phyloP scores from a whole-genome alignment of 2,329 filamentous ascomycete genomes.

The Fusarium pininemorale region DNA sequence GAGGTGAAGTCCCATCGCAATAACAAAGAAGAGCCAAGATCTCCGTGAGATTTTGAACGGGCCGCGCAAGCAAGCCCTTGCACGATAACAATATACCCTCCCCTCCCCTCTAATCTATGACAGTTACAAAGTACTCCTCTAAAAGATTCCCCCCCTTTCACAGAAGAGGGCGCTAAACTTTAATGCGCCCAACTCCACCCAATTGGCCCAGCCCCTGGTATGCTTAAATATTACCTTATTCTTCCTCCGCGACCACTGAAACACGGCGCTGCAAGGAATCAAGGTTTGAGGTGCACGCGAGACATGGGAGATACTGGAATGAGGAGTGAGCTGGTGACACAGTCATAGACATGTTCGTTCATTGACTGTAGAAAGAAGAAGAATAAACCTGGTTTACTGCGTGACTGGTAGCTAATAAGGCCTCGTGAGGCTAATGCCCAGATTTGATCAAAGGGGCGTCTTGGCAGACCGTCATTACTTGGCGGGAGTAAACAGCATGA shows the following conservation, averaged over 20 bases:
- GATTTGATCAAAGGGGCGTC: conserved; percentile 29
- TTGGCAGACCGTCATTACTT: conserved; percentile 28
- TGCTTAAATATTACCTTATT: conserved; percentile 45
- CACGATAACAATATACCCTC: not conserved
- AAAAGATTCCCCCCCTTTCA: not conserved
- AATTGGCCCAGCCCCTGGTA: conserved; percentile 33
- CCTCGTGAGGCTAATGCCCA: conserved; percentile 17
- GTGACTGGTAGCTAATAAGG: not conserved
- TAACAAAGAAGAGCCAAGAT: conserved; percentile 22
- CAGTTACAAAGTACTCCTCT: not conserved
- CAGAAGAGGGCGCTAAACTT: conserved; percentile 34
- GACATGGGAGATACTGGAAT: not conserved
- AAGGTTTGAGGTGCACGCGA: not conserved
- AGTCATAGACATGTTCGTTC: not conserved
- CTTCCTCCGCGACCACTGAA: conserved; percentile 23
- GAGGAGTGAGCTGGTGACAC: not conserved
- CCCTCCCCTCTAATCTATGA: rapidly evolving
- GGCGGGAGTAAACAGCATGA: conserved; percentile 11
- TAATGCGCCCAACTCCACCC: conserved; percentile 36
- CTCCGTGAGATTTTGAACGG: conserved; percentile 3
- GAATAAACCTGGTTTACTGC: conserved; percentile 3
- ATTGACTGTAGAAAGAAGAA: not conserved
- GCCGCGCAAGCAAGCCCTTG: conserved; percentile 33
- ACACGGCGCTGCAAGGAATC: conserved; percentile 15
- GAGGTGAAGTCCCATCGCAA: conserved; percentile 3